Evolutionary conservation across 768 basidiomycete species (phyloP), one percentile per base, ranked within the genome.

Genomic region (Amyloporia xantha): DNA sequence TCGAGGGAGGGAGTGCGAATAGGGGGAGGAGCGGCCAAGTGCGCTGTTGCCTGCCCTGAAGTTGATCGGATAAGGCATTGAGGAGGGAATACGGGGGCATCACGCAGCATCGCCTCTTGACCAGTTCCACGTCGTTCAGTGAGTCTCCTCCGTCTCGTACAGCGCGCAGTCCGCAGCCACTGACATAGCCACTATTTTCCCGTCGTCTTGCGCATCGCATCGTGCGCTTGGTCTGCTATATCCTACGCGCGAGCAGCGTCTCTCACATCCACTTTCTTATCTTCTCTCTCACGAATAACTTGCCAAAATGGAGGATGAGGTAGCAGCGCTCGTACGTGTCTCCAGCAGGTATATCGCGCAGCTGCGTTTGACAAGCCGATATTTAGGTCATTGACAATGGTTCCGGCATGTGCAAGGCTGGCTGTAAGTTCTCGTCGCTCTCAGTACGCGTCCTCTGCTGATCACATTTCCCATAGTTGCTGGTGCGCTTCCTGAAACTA

Each of bases 351-450:
- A n/a, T n/a, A n/a, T n/a, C n/a, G n/a, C n/a, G n/a, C n/a, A n/a
- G n/a, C n/a, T n/a, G n/a, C n/a, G n/a, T n/a, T n/a, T n/a, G n/a
- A n/a, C n/a, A n/a, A n/a, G n/a, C n/a, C n/a, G n/a, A n/a, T 20
- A 41, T 25, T 15, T 56, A 87, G 86, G 87, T 90, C 70, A 86
- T 89, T 66, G 86, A 91, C 71, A 90, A 90, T 69, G 91, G 91
- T 65, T 97, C 94, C 65, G 95, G 94, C 72, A 98, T 97, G 94
- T 97, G 94, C 86, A 98, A 98, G 77, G 95, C 95, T 81, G 95
- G 96, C 73, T 92, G 89, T 91, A 68, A 61, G 86, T 84, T 33
- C 44, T 41, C 13, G 19, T 24, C 3, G 11, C 6, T 9, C 15
- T 42, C 20, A 9, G 12, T 39, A 6, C 38, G 38, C 17, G 38